Percentiles rank a stretch among this genome's conserved stretches.
Conservation (phyloP, 2,329 filamentous ascomycete species). For the Fusarium sublunatum region DNA sequence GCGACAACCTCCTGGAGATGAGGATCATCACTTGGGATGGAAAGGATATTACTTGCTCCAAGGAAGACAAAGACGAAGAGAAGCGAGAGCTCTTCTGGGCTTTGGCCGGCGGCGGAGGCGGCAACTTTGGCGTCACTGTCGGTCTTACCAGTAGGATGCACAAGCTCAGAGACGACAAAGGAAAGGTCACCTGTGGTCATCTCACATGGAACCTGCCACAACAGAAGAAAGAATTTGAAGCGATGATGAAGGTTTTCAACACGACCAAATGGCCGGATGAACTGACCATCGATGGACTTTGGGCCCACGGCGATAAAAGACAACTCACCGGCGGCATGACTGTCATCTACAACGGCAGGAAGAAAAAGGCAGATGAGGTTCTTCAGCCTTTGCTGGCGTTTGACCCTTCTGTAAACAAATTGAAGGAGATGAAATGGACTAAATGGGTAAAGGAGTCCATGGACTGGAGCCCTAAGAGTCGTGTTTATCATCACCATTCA, state of each 20-base stretch:
- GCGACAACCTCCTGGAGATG: constrained; percentile 9
- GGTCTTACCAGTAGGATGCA: constrained; percentile 1
- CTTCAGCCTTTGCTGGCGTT: not conserved
- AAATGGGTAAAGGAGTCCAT: not conserved
- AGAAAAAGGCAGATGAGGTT: not conserved
- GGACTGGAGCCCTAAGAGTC: constrained; percentile 2
- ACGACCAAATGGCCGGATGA: not conserved
- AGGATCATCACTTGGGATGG: constrained; percentile 3
- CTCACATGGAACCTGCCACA: constrained; percentile 8
- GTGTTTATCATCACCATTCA: constrained; percentile 5
- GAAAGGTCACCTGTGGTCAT: not conserved
- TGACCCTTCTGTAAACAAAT: not conserved
- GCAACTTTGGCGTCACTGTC: constrained; percentile 11
- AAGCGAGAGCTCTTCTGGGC: constrained; percentile 21
- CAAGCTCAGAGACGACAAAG: not conserved
- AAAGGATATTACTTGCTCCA: not conserved
- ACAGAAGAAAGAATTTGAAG: constrained; percentile 4
- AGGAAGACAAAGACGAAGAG: not conserved
- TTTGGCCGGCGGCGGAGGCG: constrained; percentile 5
- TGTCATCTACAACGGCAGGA: constrained; percentile 7
- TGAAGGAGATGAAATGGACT: constrained; percentile 8
- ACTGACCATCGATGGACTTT: constrained; percentile 6
- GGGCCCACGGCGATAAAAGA: not conserved
- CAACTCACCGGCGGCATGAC: constrained; percentile 10
- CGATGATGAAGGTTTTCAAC: constrained; percentile 5